Evolutionary conservation across 208 protist genomes (phyloP), one percentile per base, ranked within the genome.

Genomic region (Trypanosoma platydactyli): DNA sequence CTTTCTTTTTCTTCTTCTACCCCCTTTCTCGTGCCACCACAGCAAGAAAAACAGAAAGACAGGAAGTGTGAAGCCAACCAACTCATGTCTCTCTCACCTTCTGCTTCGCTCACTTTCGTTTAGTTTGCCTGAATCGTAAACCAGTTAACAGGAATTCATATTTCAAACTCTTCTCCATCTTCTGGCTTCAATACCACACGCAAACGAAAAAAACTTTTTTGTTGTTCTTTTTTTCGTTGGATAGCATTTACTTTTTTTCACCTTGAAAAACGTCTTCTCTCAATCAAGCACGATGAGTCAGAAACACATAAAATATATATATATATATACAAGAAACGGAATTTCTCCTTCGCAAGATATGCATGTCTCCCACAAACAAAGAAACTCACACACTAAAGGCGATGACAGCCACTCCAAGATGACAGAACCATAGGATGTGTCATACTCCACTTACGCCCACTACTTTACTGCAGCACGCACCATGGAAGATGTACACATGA

Each of bases 31-130:
- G 0, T 46, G n/a, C 18, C 18, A 45, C 11, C 48, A 20, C n/a
- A 58, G 27, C 16, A n/a, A 58, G 15, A 30, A 7, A 67, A 54
- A 58, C 22, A 20, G 27, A 61, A 48, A 61, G 27, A 61, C 13
- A 61, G 48, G 48, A 12, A 61, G 27, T 16, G 40, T 9, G 18
- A 38, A 16, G 33, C 12, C n/a, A 9, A 25, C 12, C 27, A 1
- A 12, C 48, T 29, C 48, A 50, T 20, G 25, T 30, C 9, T 15
- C 1, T 30, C 48, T 13, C 13, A 20, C 13, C 7, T 24, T 20
- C n/a, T n/a, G n/a, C n/a, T 12, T 20, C 22, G n/a, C 48, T 24
- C 9, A 27, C 9, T 9, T 38, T 38, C 33, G 33, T 38, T 38
- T 9, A 11, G 33, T 38, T 9, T 38, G 5, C 3, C 33, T 38